These are phyloP conservation scores for Sporobolomyces roseus DNA, from an alignment of 768 basidiomycete genomes.

Conservation along the genomic window DNA sequence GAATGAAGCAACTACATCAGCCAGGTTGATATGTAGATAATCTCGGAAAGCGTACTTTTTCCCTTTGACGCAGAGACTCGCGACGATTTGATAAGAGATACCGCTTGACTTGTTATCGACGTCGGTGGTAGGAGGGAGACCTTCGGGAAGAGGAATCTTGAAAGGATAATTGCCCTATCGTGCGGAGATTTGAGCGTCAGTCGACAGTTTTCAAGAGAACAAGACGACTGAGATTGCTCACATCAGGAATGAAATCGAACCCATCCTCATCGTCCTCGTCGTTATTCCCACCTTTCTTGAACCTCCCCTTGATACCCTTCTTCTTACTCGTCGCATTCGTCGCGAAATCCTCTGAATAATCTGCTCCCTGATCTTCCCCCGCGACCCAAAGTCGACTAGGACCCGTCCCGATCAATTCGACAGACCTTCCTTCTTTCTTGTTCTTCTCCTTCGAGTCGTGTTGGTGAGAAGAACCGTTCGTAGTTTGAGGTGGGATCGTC, in stretches of 20 bases:
- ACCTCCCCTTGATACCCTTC: conserved; percentile 4
- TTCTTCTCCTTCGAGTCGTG: not conserved
- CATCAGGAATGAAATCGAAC: conserved; percentile 33
- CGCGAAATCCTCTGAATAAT: not conserved
- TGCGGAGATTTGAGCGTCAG: not conserved
- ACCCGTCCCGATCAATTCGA: conserved; percentile 74
- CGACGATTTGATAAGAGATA: conserved; percentile 84
- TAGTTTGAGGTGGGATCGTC: conserved; percentile 57
- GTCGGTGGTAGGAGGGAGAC: conserved; percentile 77
- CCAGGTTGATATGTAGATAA: no score
- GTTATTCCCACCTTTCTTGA: not conserved
- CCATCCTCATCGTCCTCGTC: conserved; percentile 29
- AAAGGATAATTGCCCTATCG: conserved; percentile 80
- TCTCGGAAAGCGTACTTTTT: conserved; percentile 61
- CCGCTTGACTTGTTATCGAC: conserved; percentile 70
- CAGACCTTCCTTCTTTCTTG: conserved; percentile 54
- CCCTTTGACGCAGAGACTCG: conserved; percentile 76
- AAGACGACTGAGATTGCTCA: no score
- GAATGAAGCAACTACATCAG: no score
- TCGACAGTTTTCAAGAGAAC: not conserved
- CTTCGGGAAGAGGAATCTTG: conserved; percentile 84
- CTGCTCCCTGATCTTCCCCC: conserved; percentile 55
- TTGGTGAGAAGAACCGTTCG: not conserved
- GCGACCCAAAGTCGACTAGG: conserved; percentile 80
- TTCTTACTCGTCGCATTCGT: not conserved